Conservation (phyloP, 495 filamentous ascomycete species). For the Aspergillus bertholletiae region DNA sequence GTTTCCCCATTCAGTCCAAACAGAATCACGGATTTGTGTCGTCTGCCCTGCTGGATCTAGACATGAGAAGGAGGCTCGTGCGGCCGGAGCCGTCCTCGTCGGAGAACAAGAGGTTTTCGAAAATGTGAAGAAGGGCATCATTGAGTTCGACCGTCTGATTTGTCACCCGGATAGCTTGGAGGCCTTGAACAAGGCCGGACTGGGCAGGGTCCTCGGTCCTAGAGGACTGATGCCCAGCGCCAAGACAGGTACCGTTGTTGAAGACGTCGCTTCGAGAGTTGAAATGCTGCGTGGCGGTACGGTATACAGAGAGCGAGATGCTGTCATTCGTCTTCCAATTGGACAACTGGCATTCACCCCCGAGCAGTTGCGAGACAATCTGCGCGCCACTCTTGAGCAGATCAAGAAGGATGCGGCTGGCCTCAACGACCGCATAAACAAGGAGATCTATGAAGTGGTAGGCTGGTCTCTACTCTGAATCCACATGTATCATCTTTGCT, state of each 20-base stretch:
- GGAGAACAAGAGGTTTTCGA: constrained; percentile 86
- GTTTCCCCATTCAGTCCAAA: constrained; percentile 84
- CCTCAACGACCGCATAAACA: constrained; percentile 67
- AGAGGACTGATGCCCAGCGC: constrained; percentile 85
- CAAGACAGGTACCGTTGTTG: constrained; percentile 85
- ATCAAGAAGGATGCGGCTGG: constrained; percentile 72
- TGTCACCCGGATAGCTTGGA: constrained; percentile 74
- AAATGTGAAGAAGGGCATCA: constrained; percentile 64
- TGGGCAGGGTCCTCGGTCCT: constrained; percentile 83
- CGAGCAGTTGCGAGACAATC: constrained; percentile 78
- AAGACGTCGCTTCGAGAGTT: constrained; percentile 65
- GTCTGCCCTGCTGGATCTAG: constrained; percentile 77
- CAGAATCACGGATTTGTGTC: constrained; percentile 79
- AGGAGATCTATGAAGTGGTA: constrained; percentile 87
- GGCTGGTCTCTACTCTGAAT: constrained; percentile 16
- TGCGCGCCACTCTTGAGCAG: constrained; percentile 69
- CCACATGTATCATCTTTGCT: constrained; percentile 1
- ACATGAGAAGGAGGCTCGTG: constrained; percentile 62
- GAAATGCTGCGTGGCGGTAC: constrained; percentile 77
- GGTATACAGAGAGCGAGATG: constrained; percentile 80
- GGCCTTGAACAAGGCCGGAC: constrained; percentile 68
- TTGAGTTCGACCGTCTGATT: constrained; percentile 86
- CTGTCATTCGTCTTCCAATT: constrained; percentile 81
- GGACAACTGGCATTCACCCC: constrained; percentile 90
- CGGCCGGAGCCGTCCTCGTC: constrained; percentile 73